Evolutionary conservation across 176 grass and related monocot genomes (phyloP).

Genomic region (Paspalum vaginatum): DNA sequence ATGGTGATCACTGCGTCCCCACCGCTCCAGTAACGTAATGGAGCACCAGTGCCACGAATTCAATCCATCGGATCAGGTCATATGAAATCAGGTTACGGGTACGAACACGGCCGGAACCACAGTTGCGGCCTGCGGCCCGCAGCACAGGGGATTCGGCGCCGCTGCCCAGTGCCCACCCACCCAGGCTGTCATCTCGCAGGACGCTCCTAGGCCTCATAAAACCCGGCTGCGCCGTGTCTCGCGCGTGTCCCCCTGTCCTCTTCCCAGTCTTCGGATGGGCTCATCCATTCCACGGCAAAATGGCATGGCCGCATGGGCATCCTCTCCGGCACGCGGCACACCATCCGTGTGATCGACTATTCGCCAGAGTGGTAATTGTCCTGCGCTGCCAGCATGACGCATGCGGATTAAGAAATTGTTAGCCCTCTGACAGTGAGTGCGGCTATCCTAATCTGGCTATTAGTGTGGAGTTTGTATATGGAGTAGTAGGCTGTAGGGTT

Average conservation of each 20-base stretch:
- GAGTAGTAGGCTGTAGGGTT: constrained; percentile 7
- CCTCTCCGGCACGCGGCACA: not conserved
- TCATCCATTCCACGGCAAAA: not conserved
- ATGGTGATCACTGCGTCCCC: no score
- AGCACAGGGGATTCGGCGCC: not conserved
- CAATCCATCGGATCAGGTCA: not conserved
- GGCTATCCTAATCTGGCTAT: not conserved
- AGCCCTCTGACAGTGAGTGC: constrained; percentile 5
- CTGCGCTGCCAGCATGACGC: not conserved
- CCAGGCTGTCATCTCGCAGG: constrained; percentile 41
- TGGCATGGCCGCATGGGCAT: not conserved
- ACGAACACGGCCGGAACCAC: no score
- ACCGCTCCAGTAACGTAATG: no score
- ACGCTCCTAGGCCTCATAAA: constrained; percentile 32
- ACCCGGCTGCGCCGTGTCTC: constrained; percentile 49
- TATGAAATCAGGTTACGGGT: not conserved
- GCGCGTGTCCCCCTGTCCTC: constrained; percentile 24
- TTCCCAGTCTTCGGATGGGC: not conserved
- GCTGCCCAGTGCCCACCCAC: not conserved
- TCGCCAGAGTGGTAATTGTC: no score
- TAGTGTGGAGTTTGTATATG: no score
- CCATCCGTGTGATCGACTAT: not conserved
- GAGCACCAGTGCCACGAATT: no score
- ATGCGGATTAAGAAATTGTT: constrained; percentile 3
- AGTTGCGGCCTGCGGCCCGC: not conserved